phyloP scores from a whole-genome alignment of 345 rosid genomes.

The Salix koriyanagi region DNA sequence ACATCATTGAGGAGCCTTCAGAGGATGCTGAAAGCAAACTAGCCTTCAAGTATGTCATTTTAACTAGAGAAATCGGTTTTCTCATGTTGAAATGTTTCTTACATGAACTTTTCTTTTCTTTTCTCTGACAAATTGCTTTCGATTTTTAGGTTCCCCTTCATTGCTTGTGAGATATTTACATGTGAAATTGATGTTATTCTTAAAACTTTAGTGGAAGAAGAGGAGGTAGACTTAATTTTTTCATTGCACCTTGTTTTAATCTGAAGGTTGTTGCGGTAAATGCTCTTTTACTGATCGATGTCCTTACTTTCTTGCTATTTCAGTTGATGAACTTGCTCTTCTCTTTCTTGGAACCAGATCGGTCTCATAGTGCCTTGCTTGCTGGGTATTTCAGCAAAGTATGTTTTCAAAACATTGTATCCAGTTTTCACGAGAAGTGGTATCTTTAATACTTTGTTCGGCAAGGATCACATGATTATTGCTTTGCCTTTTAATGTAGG shows the following conservation, averaged over 20 bases:
- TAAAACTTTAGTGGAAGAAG: slow-evolving; percentile 88
- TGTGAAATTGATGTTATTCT: slow-evolving; percentile 97
- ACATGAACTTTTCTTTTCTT: background rate
- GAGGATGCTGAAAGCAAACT: slow-evolving; percentile 84
- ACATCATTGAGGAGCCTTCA: slow-evolving; percentile 72
- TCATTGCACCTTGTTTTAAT: background rate
- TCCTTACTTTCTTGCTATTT: slow-evolving; percentile 20
- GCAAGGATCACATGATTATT: slow-evolving; percentile 4
- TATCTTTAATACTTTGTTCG: background rate
- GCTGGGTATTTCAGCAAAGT: slow-evolving; percentile 99
- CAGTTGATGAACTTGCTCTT: slow-evolving; percentile 94
- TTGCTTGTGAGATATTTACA: slow-evolving; percentile 93
- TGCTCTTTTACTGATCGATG: slow-evolving; percentile 9
- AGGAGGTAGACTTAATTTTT: slow-evolving; percentile 53
- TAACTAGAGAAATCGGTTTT: slow-evolving; percentile 7
- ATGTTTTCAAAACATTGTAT: slow-evolving; percentile 4
- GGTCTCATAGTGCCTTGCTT: slow-evolving; percentile 76
- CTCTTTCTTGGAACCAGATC: slow-evolving; percentile 85
- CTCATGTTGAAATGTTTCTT: background rate
- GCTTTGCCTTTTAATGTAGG: slow-evolving; percentile 45
- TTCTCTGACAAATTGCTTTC: slow-evolving; percentile 15
- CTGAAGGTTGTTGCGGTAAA: slow-evolving; percentile 1
- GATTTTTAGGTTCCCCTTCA: slow-evolving; percentile 74
- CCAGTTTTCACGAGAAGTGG: background rate
- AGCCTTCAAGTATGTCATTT: slow-evolving; percentile 65